Percentiles rank a stretch among this genome's conserved stretches.
Evolutionary conservation across 192 early-diverging fungal species (phyloP).

Genomic region (Helicostylum pulchrum): DNA sequence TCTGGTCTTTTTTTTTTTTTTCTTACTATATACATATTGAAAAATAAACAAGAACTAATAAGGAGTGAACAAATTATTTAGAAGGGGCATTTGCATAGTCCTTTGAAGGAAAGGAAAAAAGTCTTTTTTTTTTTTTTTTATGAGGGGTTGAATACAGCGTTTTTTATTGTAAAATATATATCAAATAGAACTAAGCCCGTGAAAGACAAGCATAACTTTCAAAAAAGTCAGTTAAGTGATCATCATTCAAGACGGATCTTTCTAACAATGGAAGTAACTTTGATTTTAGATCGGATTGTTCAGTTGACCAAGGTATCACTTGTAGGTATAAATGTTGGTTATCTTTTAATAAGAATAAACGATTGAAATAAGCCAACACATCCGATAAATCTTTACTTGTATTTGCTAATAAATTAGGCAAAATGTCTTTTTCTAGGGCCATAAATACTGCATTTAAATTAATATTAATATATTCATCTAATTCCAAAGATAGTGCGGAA

Average conservation of each 20-base stretch:
- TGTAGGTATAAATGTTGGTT: conserved; percentile 15
- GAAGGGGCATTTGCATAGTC: no score
- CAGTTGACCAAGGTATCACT: conserved; percentile 13
- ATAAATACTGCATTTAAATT: conserved; percentile 7
- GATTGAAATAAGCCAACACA: conserved; percentile 25
- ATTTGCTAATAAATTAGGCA: conserved; percentile 19
- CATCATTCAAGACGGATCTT: conserved; percentile 9
- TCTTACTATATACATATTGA: no score
- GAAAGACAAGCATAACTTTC: conserved; percentile 16
- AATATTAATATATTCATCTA: conserved; percentile 18
- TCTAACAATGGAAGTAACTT: neutral
- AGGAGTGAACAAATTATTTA: no score
- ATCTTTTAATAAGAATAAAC: conserved; percentile 6
- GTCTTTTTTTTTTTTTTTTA: no score
- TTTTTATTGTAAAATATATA: neutral
- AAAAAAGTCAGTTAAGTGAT: conserved; percentile 17
- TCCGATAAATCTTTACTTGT: conserved; percentile 18
- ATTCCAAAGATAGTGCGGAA: neutral
- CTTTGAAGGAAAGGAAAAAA: no score
- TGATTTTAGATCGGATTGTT: neutral
- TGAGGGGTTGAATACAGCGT: no score
- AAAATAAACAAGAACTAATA: no score
- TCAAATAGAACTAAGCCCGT: neutral
- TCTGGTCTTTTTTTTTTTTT: no score
- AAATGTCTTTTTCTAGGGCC: conserved; percentile 2